Percentiles rank a stretch among this genome's conserved stretches.
These are phyloP conservation scores for Leersia perrieri DNA, from an alignment of 176 grass and related monocot genomes.

Conservation along the genomic window DNA sequence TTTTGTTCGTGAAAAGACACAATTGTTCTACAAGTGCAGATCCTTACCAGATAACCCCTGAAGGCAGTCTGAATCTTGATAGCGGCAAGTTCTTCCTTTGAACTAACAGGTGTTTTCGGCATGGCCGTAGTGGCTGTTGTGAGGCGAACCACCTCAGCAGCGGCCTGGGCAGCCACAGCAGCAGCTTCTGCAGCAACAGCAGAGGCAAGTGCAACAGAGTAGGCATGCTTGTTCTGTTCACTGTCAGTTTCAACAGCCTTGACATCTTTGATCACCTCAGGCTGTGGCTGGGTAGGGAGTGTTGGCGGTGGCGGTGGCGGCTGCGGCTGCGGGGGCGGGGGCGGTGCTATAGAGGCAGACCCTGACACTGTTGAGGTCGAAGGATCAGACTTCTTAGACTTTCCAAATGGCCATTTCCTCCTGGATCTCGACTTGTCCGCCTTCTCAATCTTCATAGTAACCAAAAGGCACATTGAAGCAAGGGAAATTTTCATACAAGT, in stretches of 20 bases:
- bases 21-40: slow-evolving; percentile 8
- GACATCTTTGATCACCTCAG: slow-evolving; percentile 57
- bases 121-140: slow-evolving; percentile 43
- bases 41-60: slow-evolving; percentile 79
- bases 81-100: slow-evolving; percentile 70
- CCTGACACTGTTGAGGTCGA: slow-evolving; percentile 26
- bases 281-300: slow-evolving; percentile 32
- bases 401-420: slow-evolving; percentile 64
- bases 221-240: slow-evolving; percentile 71
- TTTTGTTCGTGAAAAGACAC: background rate
- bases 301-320: slow-evolving; percentile 22
- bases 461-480: slow-evolving; percentile 2
- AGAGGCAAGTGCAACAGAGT: slow-evolving; percentile 79
- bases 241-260: slow-evolving; percentile 47
- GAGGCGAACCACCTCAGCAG: slow-evolving; percentile 83
- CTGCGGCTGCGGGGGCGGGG: slow-evolving; percentile 25
- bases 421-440: slow-evolving; percentile 48
- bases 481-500: background rate
- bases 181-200: slow-evolving; percentile 86
- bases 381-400: slow-evolving; percentile 40
- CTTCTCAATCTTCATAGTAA: slow-evolving; percentile 40
- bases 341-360: slow-evolving; percentile 23
- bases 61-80: slow-evolving; percentile 87
- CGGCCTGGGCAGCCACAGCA: slow-evolving; percentile 75
- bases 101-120: slow-evolving; percentile 30